These are phyloP conservation scores for Tricholoma saponaceum DNA, from an alignment of 768 basidiomycete genomes.

Conservation along the genomic window DNA sequence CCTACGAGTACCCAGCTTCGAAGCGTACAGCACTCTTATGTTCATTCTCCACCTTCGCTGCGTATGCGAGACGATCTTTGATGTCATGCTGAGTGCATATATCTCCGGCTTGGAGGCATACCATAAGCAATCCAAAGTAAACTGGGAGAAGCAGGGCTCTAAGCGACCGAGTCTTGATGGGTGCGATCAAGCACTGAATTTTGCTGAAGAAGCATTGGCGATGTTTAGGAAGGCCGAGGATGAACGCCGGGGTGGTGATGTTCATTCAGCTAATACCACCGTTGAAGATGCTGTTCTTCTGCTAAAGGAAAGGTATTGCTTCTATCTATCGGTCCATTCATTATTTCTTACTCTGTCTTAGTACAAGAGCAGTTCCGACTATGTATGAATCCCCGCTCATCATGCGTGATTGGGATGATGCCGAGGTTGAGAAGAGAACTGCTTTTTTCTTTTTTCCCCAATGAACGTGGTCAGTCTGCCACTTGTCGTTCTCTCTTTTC, in stretches of 20 bases:
- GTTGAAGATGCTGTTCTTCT: constrained; percentile 7
- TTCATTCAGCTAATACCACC: constrained; percentile 7
- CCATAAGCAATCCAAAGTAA: background rate
- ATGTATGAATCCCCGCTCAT: constrained; percentile 5
- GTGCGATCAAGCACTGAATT: background rate
- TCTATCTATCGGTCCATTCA: background rate
- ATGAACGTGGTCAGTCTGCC: background rate
- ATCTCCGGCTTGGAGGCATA: background rate
- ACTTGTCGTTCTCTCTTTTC: background rate
- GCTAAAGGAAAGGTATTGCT: constrained; percentile 10
- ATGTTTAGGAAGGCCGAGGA: background rate
- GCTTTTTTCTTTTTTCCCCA: background rate
- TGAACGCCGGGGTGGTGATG: constrained; percentile 6
- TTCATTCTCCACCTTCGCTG: background rate
- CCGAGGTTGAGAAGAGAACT: constrained; percentile 7
- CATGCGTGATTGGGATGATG: constrained; percentile 11
- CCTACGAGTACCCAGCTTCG: background rate
- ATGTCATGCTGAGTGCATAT: background rate
- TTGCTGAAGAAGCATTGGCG: background rate
- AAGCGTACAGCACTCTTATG: background rate
- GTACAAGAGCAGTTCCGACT: constrained; percentile 10
- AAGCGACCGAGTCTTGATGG: background rate
- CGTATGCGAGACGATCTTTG: background rate
- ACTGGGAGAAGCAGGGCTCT: background rate
- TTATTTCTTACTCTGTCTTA: constrained; percentile 8